Conservation (phyloP, 345 rosid genomes). For the Corymbia maculata region DNA sequence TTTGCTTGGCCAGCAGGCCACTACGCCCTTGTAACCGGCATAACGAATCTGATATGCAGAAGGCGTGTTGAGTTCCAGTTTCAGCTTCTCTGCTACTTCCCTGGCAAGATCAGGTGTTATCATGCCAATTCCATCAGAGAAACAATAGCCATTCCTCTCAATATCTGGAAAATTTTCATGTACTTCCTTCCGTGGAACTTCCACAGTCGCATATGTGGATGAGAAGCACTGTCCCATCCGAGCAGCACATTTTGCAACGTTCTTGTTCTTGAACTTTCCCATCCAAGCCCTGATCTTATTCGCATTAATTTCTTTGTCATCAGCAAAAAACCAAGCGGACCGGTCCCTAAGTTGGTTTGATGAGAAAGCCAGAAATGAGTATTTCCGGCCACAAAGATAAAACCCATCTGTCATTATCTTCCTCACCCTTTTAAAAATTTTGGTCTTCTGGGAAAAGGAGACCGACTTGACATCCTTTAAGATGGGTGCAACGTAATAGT, state of each 20-base stretch:
- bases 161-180: slow-evolving; percentile 41
- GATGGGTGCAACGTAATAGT: background rate
- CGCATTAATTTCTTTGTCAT: slow-evolving; percentile 38
- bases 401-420: slow-evolving; percentile 60
- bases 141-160: slow-evolving; percentile 39
- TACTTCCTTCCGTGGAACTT: slow-evolving; percentile 46
- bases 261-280: slow-evolving; percentile 59
- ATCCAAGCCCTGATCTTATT: slow-evolving; percentile 49
- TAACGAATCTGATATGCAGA: slow-evolving; percentile 89
- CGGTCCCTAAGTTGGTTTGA: slow-evolving; percentile 87
- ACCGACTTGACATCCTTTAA: slow-evolving; percentile 3
- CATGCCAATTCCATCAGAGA: slow-evolving; percentile 92
- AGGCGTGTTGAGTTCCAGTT: slow-evolving; percentile 40
- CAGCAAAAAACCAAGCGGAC: slow-evolving; percentile 93
- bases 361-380: slow-evolving; percentile 83
- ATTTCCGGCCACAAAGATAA: slow-evolving; percentile 63
- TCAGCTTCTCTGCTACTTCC: slow-evolving; percentile 63
- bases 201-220: slow-evolving; percentile 81
- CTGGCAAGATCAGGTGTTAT: slow-evolving; percentile 71
- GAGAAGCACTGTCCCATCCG: slow-evolving; percentile 96
- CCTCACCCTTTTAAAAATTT: slow-evolving; percentile 58
- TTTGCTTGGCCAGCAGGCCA: slow-evolving; percentile 82
- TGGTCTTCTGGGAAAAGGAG: slow-evolving; percentile 54
- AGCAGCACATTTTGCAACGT: slow-evolving; percentile 81
- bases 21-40: slow-evolving; percentile 92